These are phyloP conservation scores for Eucalyptus victrix DNA, from an alignment of 345 rosid genomes.

Conservation along the genomic window DNA sequence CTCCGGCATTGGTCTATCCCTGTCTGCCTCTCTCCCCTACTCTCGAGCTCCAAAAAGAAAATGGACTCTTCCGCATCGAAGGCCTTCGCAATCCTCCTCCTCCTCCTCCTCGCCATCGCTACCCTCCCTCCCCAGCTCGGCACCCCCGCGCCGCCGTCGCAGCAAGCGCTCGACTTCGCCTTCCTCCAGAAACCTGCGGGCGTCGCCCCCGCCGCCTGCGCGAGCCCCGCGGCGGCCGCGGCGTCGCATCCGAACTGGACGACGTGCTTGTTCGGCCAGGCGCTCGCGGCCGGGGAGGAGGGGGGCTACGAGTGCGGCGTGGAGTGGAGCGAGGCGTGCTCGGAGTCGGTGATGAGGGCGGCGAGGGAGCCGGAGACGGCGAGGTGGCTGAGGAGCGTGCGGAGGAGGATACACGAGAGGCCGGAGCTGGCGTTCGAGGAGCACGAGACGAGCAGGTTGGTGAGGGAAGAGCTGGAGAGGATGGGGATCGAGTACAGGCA, in stretches of 20 bases:
- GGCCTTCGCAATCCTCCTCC: not conserved
- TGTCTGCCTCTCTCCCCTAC: not conserved
- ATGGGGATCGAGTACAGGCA: slow-evolving; percentile 36
- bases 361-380: slow-evolving; percentile 31
- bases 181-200: not conserved
- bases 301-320: not conserved
- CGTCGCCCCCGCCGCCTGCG: not conserved
- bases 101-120: not conserved
- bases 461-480: slow-evolving; percentile 42
- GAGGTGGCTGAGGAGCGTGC: slow-evolving; percentile 36
- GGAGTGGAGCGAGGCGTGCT: not conserved
- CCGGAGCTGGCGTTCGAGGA: slow-evolving; percentile 80
- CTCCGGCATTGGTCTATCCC: not conserved
- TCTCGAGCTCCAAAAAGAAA: not conserved
- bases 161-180: not conserved
- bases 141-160: not conserved
- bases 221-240: not conserved
- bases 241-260: not conserved
- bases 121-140: not conserved
- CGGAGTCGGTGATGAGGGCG: slow-evolving; percentile 7
- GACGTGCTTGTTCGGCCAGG: not conserved
- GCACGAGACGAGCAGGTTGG: slow-evolving; percentile 42
- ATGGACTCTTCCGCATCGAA: not conserved
- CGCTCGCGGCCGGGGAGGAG: not conserved
- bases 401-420: slow-evolving; percentile 64